Evolutionary conservation across 148 eudicot species (phyloP), one percentile per base, ranked within the genome.

Genomic region (Rhododendron griersonianum): DNA sequence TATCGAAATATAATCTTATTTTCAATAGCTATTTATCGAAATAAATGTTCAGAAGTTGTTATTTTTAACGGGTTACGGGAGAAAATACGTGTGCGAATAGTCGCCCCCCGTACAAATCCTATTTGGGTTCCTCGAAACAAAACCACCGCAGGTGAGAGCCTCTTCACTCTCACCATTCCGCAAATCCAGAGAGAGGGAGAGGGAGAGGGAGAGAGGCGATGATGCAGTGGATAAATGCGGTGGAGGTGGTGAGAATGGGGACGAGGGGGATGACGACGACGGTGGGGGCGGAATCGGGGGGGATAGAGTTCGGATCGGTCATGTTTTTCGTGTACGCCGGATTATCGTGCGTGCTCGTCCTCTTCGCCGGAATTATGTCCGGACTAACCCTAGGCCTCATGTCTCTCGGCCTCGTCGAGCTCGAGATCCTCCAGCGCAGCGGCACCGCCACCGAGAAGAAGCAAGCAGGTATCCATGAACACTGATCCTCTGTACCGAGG

Each of bases 321-420:
- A 84, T 65, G 90, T 96, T 92, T 91, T 96, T 88, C 89, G 78
- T 90, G 1, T 96, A 96, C 84, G 95, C 86, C 18, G 98, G 95
- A 2, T 51, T 95, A 35, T 96, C 93, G 11, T 87, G 89, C 65
- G 76, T 93, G 2, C 89, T 96, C 0, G 97, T 96, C 1, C 81
- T 95, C 0, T 96, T 96, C 88, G 99, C 99, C 23, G 99, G 99
- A 14, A 88, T 95, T 0, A 96, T 96, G 99, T 96, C 99, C 18
- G 99, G 99, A 47, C 88, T 96, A 25, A 96, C 99, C 9, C 89
- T 96, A 33, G 99, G 99, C 9, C 90, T 96, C 86, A 96, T 96
- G 99, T 96, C 99, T 6, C 84, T 96, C 25, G 92, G 96, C 87
- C 98, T 93, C 74, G 99, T 96, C 83, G 99, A 96, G 75, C 92